A percentile compares a stretch with the other conserved stretches of the same genome.
These are phyloP conservation scores for Hypholoma sublateritium DNA, from an alignment of 768 basidiomycete genomes.

Conservation along the genomic window DNA sequence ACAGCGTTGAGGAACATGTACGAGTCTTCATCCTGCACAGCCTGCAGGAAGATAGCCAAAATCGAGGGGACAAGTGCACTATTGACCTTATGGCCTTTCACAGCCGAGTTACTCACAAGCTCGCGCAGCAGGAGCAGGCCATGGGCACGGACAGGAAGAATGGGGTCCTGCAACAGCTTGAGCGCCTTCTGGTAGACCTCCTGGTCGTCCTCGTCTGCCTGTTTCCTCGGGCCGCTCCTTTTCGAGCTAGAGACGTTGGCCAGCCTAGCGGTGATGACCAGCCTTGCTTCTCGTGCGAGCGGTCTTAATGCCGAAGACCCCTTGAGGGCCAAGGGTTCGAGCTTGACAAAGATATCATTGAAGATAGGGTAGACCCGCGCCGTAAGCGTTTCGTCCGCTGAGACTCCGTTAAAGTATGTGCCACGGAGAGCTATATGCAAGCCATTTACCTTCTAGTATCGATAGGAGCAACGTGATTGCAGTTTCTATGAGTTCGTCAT, in stretches of 20 bases:
- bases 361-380: conserved; percentile 61
- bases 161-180: conserved; percentile 85
- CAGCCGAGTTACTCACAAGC: conserved; percentile 47
- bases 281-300: conserved; percentile 74
- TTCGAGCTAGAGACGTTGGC: conserved; percentile 49
- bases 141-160: conserved; percentile 92
- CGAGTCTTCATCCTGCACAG: conserved; percentile 90
- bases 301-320: conserved; percentile 47
- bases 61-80: conserved; percentile 70
- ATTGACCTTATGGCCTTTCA: conserved; percentile 20
- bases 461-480: conserved; percentile 81
- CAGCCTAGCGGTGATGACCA: conserved; percentile 81
- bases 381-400: conserved; percentile 61
- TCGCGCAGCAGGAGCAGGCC: conserved; percentile 82
- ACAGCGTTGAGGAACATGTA: conserved; percentile 93
- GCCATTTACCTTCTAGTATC: conserved; percentile 72
- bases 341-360: conserved; percentile 65
- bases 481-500: conserved; percentile 73
- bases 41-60: conserved; percentile 82
- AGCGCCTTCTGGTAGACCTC: conserved; percentile 85
- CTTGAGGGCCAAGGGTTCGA: conserved; percentile 57
- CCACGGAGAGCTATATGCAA: not conserved
- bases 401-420: conserved; percentile 3
- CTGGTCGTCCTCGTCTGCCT: conserved; percentile 41
- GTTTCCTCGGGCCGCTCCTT: conserved; percentile 16